Conservation (phyloP, 495 filamentous ascomycete genomes). For the Penicillium subrubescens region DNA sequence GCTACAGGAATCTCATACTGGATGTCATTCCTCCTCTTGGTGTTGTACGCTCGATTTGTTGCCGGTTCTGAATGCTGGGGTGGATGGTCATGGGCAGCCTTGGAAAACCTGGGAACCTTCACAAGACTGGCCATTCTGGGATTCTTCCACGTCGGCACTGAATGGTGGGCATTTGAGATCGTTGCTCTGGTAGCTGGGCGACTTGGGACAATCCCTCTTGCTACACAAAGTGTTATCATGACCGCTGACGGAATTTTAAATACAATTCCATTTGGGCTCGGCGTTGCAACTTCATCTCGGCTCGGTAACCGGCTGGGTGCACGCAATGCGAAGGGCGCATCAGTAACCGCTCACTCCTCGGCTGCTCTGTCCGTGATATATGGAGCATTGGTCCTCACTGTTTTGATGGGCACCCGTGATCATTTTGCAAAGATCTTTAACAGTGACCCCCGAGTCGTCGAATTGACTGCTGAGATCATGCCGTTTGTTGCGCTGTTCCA, state of each 20-base stretch:
- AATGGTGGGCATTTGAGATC: slow-evolving; percentile 98
- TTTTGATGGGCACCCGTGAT: slow-evolving; percentile 73
- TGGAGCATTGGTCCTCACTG: slow-evolving; percentile 67
- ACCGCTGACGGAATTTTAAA: slow-evolving; percentile 92
- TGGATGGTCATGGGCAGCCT: slow-evolving; percentile 67
- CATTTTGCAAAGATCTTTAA: slow-evolving; percentile 86
- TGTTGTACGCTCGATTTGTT: slow-evolving; percentile 74
- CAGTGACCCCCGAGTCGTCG: slow-evolving; percentile 72
- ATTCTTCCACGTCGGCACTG: slow-evolving; percentile 86
- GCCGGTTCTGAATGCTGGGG: slow-evolving; percentile 81
- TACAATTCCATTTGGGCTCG: slow-evolving; percentile 89
- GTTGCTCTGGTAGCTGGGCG: slow-evolving; percentile 87
- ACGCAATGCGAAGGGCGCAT: slow-evolving; percentile 65
- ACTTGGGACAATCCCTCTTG: slow-evolving; percentile 80
- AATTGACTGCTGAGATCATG: slow-evolving; percentile 77
- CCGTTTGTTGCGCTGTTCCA: slow-evolving; percentile 93
- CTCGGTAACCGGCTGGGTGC: slow-evolving; percentile 84
- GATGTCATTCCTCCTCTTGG: slow-evolving; percentile 76
- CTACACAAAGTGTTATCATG: slow-evolving; percentile 92
- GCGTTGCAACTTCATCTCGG: slow-evolving; percentile 78
- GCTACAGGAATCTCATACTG: slow-evolving; percentile 88
- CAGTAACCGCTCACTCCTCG: slow-evolving; percentile 74
- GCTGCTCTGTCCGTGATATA: slow-evolving; percentile 72
- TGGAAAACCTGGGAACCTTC: slow-evolving; percentile 71
- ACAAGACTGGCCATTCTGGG: slow-evolving; percentile 75